Evolutionary conservation across 1,139 yeast species (phyloP), one percentile per base, ranked within the genome.

Genomic region (Diutina neorugosa): DNA sequence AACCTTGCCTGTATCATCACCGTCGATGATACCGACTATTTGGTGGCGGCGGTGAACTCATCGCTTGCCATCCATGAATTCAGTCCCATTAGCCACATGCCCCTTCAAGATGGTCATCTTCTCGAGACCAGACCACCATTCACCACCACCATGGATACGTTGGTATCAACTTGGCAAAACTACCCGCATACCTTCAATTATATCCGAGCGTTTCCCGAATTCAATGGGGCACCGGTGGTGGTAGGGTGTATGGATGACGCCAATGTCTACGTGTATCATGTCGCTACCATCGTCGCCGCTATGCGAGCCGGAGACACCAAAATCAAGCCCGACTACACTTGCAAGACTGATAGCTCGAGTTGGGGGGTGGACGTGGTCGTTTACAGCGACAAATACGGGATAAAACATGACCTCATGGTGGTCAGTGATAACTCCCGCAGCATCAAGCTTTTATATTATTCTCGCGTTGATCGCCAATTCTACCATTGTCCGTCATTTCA

Each of bases 351-450:
- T 37, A 65, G 78, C 1, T 81, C 88, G 0, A 79, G 77, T 0
- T 85, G 93, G 93, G 90, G 90, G 0, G 62, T 82, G 20, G 87
- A 81, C 59, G 65, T 70, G 51, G 52, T 60, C 27, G 53, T 60
- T 1, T 66, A 64, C 53, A 19, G 42, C 1, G 69, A 65, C 47
- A 27, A 50, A 2, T 64, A 23, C 57, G 70, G 60, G 55, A 62
- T n/a, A 37, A 57, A 31, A 2, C 74, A 69, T 52, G 64, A 73
- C 55, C 57, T 79, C 23, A 57, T 84, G 11, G 80, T 71, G 0
- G 71, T 77, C 0, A 78, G 88, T 0, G 89, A 83, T 58, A 85
- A 85, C 62, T 71, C 81, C 1, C 79, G 74, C 55, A 65, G 68
- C 16, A 64, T 81, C 1, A 68, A 77, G 0, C 56, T 81, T 3